phyloP scores from a whole-genome alignment of 768 basidiomycete species.

The Bullera alba region DNA sequence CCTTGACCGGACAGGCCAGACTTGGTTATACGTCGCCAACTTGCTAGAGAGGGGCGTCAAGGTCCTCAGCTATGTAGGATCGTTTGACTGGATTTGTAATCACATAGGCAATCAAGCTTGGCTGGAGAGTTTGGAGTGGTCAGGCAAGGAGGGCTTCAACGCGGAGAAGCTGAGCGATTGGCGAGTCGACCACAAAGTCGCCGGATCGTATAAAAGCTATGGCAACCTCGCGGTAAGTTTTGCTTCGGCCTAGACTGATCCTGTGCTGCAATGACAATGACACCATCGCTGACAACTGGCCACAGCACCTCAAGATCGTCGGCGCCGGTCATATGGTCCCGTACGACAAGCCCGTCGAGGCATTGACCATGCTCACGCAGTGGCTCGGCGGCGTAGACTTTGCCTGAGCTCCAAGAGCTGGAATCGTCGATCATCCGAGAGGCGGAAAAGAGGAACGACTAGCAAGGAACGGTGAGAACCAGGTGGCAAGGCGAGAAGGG shows the following conservation, averaged over 20 bases:
- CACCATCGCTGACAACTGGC: not conserved
- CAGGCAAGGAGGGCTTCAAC: constrained; percentile 54
- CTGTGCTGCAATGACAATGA: constrained; percentile 42
- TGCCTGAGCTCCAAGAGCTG: not conserved
- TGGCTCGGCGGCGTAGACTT: constrained; percentile 53
- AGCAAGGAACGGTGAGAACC: too few species aligned
- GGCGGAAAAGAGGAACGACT: too few species aligned
- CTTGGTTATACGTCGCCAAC: constrained; percentile 55
- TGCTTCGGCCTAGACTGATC: not conserved
- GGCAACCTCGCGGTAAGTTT: constrained; percentile 54
- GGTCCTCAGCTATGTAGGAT: constrained; percentile 50
- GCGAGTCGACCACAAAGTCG: constrained; percentile 54
- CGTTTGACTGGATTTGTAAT: constrained; percentile 55
- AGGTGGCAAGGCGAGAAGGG: too few species aligned
- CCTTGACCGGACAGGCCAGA: constrained; percentile 58
- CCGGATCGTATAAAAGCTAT: constrained; percentile 55
- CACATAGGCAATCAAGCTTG: constrained; percentile 67
- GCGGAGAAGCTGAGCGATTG: constrained; percentile 52
- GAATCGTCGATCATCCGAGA: too few species aligned
- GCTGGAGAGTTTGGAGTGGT: constrained; percentile 69
- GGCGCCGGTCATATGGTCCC: constrained; percentile 77
- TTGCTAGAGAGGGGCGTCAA: constrained; percentile 71
- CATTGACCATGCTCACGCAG: constrained; percentile 58
- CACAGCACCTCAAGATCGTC: constrained; percentile 41
- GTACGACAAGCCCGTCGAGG: constrained; percentile 61